A percentile compares a stretch with the other conserved stretches of the same genome.
Conservation (phyloP, 768 basidiomycete species). For the Arthromyces matolae region DNA sequence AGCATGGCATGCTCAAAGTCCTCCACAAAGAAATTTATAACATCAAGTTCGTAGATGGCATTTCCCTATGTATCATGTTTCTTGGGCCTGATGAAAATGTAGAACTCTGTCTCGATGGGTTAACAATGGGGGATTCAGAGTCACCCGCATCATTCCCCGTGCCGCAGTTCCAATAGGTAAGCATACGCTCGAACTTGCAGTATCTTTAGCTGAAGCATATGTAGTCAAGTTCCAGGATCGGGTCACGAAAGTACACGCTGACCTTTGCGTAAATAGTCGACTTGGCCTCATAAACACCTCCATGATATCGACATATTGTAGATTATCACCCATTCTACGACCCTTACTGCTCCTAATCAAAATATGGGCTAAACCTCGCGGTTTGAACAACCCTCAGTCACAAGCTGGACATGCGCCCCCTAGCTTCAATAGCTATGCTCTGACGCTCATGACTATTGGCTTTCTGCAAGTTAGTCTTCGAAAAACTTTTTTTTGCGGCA, state of each 20-base stretch:
- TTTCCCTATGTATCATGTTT: background rate
- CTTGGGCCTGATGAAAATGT: background rate
- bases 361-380: conserved; percentile 53
- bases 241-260: conserved; percentile 38
- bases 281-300: conserved; percentile 50
- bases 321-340: conserved; percentile 39
- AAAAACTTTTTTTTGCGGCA: background rate
- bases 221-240: conserved; percentile 52
- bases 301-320: conserved; percentile 50
- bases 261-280: conserved; percentile 62
- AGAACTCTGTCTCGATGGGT: conserved; percentile 32
- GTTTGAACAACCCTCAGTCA: conserved; percentile 43
- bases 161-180: conserved; percentile 44
- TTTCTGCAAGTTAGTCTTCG: conserved; percentile 46
- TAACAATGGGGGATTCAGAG: conserved; percentile 29
- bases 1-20: background rate
- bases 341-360: conserved; percentile 49
- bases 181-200: background rate
- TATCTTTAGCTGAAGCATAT: background rate
- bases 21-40: conserved; percentile 26
- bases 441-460: conserved; percentile 57
- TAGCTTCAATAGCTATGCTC: conserved; percentile 61
- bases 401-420: conserved; percentile 13
- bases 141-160: conserved; percentile 24
- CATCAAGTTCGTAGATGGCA: conserved; percentile 5